Evolutionary conservation across 2,329 filamentous ascomycete genomes (phyloP).

Genomic region (Bipolaris oryzae): DNA sequence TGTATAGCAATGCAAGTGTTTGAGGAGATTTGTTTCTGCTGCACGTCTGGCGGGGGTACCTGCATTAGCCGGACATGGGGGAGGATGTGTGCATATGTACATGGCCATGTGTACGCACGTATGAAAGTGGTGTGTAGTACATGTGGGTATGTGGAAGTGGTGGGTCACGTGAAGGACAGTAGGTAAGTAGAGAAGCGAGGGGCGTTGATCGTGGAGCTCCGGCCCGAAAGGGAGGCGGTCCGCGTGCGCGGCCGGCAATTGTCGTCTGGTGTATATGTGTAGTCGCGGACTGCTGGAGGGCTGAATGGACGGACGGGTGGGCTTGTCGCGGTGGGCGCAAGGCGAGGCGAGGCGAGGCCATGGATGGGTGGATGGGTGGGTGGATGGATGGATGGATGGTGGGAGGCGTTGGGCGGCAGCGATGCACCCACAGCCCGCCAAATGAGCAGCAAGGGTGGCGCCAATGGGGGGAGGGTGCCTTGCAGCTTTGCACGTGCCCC

Average conservation of each 20-base stretch:
- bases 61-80: constrained; percentile 45
- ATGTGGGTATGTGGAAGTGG: too few species aligned
- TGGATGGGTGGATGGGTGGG: background rate
- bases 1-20: constrained; percentile 15
- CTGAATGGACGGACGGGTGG: background rate
- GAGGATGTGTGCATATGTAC: constrained; percentile 2
- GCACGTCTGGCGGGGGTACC: background rate
- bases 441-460: constrained; percentile 13
- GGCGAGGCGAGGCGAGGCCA: background rate
- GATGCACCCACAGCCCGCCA: constrained; percentile 10
- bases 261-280: too few species aligned
- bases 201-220: background rate
- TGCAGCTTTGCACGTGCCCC: constrained; percentile 11
- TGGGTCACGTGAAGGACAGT: background rate
- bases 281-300: background rate
- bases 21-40: constrained; percentile 11
- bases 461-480: constrained; percentile 16
- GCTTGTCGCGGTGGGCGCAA: background rate
- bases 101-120: too few species aligned
- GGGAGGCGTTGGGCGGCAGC: constrained; percentile 1
- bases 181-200: background rate
- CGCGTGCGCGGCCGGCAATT: background rate
- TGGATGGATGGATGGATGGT: too few species aligned
- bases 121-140: too few species aligned
- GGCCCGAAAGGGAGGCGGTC: constrained; percentile 1